A percentile compares a stretch with the other conserved stretches of the same genome.
These are phyloP conservation scores for Graphilbum sp. DNA, from an alignment of 2,329 filamentous ascomycete species.

Conservation along the genomic window DNA sequence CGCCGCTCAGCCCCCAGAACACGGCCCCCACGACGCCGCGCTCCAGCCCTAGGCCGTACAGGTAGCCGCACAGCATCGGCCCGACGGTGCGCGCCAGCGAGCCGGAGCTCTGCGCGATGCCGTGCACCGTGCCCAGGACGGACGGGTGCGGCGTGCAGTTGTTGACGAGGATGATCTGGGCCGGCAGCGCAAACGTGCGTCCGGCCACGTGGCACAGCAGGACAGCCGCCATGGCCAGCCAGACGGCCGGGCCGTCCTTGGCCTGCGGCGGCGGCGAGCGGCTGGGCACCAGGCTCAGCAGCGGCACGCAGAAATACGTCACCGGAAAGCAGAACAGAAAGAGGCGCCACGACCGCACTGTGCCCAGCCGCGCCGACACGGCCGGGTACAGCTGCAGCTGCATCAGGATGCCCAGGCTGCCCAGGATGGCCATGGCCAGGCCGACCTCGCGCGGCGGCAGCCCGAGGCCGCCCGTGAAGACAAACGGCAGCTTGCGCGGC, in stretches of 20 bases:
- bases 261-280: constrained; percentile 27
- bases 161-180: constrained; percentile 42
- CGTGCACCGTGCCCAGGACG: constrained; percentile 41
- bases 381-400: constrained; percentile 57
- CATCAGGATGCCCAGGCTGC: constrained; percentile 56
- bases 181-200: constrained; percentile 49
- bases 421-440: constrained; percentile 62
- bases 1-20: constrained; percentile 36
- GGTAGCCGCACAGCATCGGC: constrained; percentile 40
- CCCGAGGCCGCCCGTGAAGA: constrained; percentile 62
- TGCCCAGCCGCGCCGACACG: constrained; percentile 50
- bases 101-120: constrained; percentile 39
- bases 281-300: constrained; percentile 51
- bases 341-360: constrained; percentile 49
- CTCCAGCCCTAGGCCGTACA: constrained; percentile 43
- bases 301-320: constrained; percentile 54
- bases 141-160: constrained; percentile 41
- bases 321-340: constrained; percentile 56
- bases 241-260: constrained; percentile 40
- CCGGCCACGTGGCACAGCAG: constrained; percentile 54
- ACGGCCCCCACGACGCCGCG: constrained; percentile 40
- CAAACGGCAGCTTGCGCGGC: constrained; percentile 31
- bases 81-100: constrained; percentile 43
- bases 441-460: constrained; percentile 55
- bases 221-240: constrained; percentile 46